A percentile compares a stretch with the other conserved stretches of the same genome.
Conservation (phyloP, 805 yeast species). For the Ogataea saltuana region DNA sequence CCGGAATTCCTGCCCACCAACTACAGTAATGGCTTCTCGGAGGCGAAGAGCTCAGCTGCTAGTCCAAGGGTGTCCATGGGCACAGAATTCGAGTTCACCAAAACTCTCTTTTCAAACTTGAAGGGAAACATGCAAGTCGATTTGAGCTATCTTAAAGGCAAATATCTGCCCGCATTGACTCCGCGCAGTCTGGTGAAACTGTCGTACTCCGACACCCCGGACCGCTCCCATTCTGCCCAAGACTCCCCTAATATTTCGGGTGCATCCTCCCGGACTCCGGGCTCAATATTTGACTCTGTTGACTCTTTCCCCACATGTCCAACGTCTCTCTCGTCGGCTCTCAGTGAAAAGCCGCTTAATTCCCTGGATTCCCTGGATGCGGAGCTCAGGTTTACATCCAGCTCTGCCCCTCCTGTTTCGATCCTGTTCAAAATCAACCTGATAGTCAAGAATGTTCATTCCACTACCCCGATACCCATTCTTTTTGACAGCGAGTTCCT, state of each 20-base stretch:
- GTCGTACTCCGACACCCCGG: constrained; percentile 12
- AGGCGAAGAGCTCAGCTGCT: too few species aligned
- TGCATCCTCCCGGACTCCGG: neutral
- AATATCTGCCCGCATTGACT: neutral
- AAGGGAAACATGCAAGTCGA: constrained; percentile 1
- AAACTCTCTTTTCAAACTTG: constrained; percentile 5
- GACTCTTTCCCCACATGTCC: constrained; percentile 6
- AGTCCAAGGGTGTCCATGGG: too few species aligned
- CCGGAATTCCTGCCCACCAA: neutral
- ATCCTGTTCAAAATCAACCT: constrained; percentile 11
- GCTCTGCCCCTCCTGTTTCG: constrained; percentile 13
- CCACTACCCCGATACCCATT: constrained; percentile 38
- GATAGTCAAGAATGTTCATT: constrained; percentile 13
- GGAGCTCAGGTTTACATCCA: constrained; percentile 10
- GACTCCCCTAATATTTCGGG: neutral
- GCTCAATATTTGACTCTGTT: constrained; percentile 7
- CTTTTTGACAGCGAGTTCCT: constrained; percentile 33
- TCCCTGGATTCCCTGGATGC: constrained; percentile 3
- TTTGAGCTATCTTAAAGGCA: constrained; percentile 1
- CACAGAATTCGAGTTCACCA: neutral
- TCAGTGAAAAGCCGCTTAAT: neutral
- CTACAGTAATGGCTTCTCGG: too few species aligned
- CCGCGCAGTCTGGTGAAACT: constrained; percentile 8
- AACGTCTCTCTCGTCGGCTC: constrained; percentile 2
- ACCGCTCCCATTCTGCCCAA: constrained; percentile 3